Evolutionary conservation across 306 rosid species (phyloP).

Genomic region (Geum urbanum): DNA sequence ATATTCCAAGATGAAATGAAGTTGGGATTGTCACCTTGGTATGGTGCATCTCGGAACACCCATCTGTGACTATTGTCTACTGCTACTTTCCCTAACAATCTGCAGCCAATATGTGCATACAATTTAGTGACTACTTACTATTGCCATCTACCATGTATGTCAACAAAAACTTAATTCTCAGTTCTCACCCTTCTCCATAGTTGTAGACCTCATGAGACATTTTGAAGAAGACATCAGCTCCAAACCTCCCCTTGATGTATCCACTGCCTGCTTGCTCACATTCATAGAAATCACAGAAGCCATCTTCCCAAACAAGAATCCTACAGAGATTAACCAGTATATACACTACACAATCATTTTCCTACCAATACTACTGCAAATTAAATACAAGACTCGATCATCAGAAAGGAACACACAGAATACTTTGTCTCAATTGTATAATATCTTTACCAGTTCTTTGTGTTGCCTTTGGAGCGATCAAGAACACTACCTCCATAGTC

Average conservation of each 20-base stretch:
- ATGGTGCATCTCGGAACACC: conserved; percentile 59
- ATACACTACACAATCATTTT: not conserved
- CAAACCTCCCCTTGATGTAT: conserved; percentile 52
- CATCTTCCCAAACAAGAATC: conserved; percentile 99
- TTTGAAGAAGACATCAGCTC: conserved; percentile 85
- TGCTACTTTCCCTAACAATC: conserved; percentile 77
- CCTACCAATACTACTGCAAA: not conserved
- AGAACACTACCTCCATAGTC: conserved; percentile 73
- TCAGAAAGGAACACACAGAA: not conserved
- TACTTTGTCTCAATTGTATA: conserved; percentile 13
- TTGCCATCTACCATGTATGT: too few species aligned
- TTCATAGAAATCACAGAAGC: conserved; percentile 78
- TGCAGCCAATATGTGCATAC: conserved; percentile 26
- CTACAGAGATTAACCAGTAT: conserved; percentile 25
- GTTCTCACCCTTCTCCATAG: conserved; percentile 86
- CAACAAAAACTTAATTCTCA: not conserved
- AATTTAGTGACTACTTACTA: too few species aligned
- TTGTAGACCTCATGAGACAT: conserved; percentile 96
- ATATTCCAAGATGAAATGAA: conserved; percentile 68
- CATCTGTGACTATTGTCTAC: conserved; percentile 84
- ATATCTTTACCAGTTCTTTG: conserved; percentile 67
- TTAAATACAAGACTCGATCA: not conserved
- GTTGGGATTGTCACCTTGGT: conserved; percentile 52
- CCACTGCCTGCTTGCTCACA: conserved; percentile 59
- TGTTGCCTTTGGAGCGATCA: conserved; percentile 84